Base-by-base conservation (phyloP, 176 grass and related monocot species). In the Chloris gayana region DNA sequence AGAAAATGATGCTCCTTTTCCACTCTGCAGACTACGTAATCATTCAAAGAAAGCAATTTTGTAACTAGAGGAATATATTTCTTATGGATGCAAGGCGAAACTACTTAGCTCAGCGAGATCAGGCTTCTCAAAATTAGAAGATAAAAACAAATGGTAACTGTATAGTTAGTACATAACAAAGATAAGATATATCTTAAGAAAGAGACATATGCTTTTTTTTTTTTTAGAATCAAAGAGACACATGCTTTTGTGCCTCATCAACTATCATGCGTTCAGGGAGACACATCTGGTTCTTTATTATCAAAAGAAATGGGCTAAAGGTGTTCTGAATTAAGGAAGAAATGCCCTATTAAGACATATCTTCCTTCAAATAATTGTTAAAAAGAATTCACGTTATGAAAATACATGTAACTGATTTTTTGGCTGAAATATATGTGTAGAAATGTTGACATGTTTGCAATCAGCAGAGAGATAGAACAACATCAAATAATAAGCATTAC, bases 111-210 rank as follows among this genome's bases (percentile, higher is more conserved):
- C 21, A 59, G 24, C 69, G 37, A 49, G 9, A 50, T 47, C 38
- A 75, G 41, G 60, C 67, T 24, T 53, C 67, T 26, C 21, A 69
- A 63, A 19, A 19, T 1, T 32, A 27, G n/a, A 72, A 50, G 58
- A 62, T 38, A 14, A 58, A 27, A 61, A 54, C 12, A 66, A 76
- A 73, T 0, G 5, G 25, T 54, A 64, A 50, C 9, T 68, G 33
- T 45, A 69, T 51, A 63, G 42, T 39, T 39, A n/a, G n/a, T n/a
- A 22, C 15, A 82, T 76, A 34, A 77, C 62, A 47, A 63, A 34
- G 58, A 56, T 46, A 19, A 71, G 69, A 77, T n/a, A 56, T 10
- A 77, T 41, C 59, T 61, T 33, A 29, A 45, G 54, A 64, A 69
- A 4, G 2, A 75, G n/a, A 77, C 50, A 63, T 10, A 8, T 19